Base-by-base conservation (phyloP, 176 grass and related monocot species). In the Avena eriantha region DNA sequence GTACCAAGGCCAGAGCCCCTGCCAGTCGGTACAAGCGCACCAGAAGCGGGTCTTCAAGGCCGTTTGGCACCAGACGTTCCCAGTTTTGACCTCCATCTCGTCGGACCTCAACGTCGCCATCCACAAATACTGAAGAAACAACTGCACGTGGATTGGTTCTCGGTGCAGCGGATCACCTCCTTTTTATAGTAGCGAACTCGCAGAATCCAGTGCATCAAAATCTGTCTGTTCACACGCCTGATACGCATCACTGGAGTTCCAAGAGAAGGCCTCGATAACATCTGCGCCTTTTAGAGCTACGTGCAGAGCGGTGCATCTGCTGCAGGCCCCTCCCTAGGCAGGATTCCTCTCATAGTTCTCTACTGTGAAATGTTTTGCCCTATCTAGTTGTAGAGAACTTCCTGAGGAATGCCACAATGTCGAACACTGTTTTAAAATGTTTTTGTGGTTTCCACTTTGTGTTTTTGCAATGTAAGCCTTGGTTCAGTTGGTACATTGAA, bases 11-110 rank as follows among this genome's bases (percentile, higher is more conserved):
- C 86, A 82, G 60, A 92, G 51, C 17, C 97, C 97, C 16, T 94
- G 93, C 39, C 97, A 96, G 65, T 96, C 97, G 0, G 88, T 98
- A 45, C 92, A 93, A 49, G 94, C 97, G 2, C 97, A 94, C 35
- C 90, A 98, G 29, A 98, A 98, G 60, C 88, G 97, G 60, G 97
- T 98, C n/a, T 96, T 98, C 8, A 98, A 98, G 85, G 97, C 97
- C 23, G 64, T 96, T 48, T 96, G 97, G 94, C 97, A 98, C 77
- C 88, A 87, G 26, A 94, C 94, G 0, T 80, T 87, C 53, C 97
- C 92, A 65, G 72, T 93, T 79, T 72, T 98, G 31, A 94, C 94
- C 72, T 98, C 97, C 24, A 98, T 98, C 88, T 98, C 97, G 0
- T 98, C 97, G 1, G 97, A 98, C 83, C 97, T 96, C 43, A 96